Evolutionary conservation across 2,329 filamentous ascomycete species (phyloP).

Genomic region (Ustulina deusta): DNA sequence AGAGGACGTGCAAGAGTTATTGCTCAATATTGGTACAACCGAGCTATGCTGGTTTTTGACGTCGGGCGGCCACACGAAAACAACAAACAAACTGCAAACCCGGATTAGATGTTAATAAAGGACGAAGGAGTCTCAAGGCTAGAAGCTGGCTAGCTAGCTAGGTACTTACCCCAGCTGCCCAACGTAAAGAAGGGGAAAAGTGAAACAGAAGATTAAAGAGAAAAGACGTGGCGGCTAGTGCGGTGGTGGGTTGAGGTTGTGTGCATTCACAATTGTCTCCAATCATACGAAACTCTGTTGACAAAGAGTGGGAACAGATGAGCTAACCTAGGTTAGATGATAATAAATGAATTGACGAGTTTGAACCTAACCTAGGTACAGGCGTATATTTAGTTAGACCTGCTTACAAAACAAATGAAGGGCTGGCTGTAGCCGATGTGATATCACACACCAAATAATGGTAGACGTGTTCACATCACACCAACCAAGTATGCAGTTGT

Average conservation of each 20-base stretch:
- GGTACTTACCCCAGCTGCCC: neutral
- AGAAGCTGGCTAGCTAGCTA: neutral
- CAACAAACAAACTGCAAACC: neutral
- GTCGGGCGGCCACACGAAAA: neutral
- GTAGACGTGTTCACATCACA: constrained; percentile 21
- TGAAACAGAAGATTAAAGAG: neutral
- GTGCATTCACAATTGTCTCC: constrained; percentile 16
- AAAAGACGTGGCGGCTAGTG: constrained; percentile 26
- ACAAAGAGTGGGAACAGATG: constrained; percentile 1
- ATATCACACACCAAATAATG: neutral
- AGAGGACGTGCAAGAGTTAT: neutral
- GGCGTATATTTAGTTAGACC: no score
- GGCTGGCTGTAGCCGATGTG: neutral
- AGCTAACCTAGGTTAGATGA: no score
- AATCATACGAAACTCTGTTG: constrained; percentile 9
- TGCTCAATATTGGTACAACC: neutral
- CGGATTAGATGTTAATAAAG: neutral
- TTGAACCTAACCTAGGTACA: no score
- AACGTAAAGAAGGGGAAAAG: neutral
- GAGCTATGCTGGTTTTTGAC: neutral
- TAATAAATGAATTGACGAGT: no score
- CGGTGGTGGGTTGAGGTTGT: no score
- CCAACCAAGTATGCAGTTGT: constrained; percentile 6
- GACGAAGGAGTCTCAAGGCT: neutral
- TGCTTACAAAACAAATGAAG: neutral